Percentiles rank a stretch among this genome's conserved stretches.
These are phyloP conservation scores for Sarcodon sp. DNA, from an alignment of 768 basidiomycete genomes.

Conservation along the genomic window DNA sequence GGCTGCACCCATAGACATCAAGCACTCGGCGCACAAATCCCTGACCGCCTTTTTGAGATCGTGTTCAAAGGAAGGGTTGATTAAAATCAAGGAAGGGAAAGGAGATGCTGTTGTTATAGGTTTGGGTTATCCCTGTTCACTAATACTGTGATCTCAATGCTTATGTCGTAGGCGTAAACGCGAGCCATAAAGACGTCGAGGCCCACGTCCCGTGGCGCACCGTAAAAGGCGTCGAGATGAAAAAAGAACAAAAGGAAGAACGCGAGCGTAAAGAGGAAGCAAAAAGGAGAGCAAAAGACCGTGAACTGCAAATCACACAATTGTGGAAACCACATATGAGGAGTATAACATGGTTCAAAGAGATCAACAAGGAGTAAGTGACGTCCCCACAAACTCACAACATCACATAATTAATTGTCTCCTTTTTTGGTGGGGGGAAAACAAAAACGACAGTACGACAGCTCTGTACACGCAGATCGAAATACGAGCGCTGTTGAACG, in stretches of 20 bases:
- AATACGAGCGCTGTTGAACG: conserved; percentile 41
- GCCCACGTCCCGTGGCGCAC: conserved; percentile 42
- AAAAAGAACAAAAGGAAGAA: conserved; percentile 45
- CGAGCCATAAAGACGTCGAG: conserved; percentile 40
- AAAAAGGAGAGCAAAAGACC: conserved; percentile 24
- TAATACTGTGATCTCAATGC: neutral
- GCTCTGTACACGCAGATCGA: conserved; percentile 43
- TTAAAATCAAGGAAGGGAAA: conserved; percentile 55
- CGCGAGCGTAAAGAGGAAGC: conserved; percentile 38
- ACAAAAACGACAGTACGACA: conserved; percentile 41
- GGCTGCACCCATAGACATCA: conserved; percentile 47
- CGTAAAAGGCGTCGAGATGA: conserved; percentile 51
- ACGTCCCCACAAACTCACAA: neutral
- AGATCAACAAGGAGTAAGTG: conserved; percentile 48
- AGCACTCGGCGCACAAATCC: conserved; percentile 70
- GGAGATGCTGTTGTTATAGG: conserved; percentile 29
- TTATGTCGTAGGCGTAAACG: conserved; percentile 30
- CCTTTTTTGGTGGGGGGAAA: no score
- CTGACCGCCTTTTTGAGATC: conserved; percentile 70
- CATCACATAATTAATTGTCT: neutral
- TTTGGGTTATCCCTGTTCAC: conserved; percentile 2
- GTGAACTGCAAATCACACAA: conserved; percentile 49
- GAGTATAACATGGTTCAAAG: conserved; percentile 49
- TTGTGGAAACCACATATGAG: conserved; percentile 63
- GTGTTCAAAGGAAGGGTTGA: conserved; percentile 58